A percentile compares a stretch with the other conserved stretches of the same genome.
Evolutionary conservation across 208 protist species (phyloP).

Genomic region (Trypanosoma congolense): DNA sequence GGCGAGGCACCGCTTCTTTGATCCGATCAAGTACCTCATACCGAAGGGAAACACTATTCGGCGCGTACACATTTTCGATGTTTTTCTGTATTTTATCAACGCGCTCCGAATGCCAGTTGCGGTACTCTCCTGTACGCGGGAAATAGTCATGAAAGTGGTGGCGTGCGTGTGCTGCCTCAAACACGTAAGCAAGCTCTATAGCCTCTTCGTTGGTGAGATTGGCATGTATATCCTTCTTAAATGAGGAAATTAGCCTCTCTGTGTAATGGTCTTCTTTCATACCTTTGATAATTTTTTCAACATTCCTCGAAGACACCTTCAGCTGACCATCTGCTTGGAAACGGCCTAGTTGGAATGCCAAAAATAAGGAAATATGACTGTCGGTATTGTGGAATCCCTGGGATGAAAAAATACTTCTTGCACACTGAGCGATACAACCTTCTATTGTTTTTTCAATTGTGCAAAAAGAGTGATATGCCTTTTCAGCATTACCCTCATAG

Average conservation of each 20-base stretch:
- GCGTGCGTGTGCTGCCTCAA: constrained; percentile 60
- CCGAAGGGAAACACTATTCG: constrained; percentile 26
- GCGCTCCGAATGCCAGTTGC: constrained; percentile 47
- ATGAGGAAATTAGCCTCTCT: constrained; percentile 21
- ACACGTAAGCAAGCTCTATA: constrained; percentile 50
- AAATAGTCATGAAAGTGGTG: constrained; percentile 86
- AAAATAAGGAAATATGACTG: constrained; percentile 53
- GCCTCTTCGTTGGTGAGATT: constrained; percentile 68
- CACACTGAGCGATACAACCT: constrained; percentile 37
- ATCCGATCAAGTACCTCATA: constrained; percentile 51
- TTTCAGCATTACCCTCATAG: constrained; percentile 59
- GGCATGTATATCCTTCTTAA: constrained; percentile 55
- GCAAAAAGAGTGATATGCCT: constrained; percentile 49
- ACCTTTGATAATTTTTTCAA: constrained; percentile 47
- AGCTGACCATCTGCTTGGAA: constrained; percentile 25
- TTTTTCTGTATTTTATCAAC: constrained; percentile 31
- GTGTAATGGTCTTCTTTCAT: constrained; percentile 36
- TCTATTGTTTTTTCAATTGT: constrained; percentile 56
- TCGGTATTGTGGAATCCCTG: constrained; percentile 55
- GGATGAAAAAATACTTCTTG: constrained; percentile 16
- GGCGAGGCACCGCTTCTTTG: constrained; percentile 33
- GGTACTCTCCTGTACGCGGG: constrained; percentile 48
- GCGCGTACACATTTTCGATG: constrained; percentile 40
- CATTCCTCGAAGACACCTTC: constrained; percentile 25
- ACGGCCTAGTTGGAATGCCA: constrained; percentile 58